Base-by-base conservation (phyloP, 495 filamentous ascomycete genomes). In the Platismatia glauca region DNA sequence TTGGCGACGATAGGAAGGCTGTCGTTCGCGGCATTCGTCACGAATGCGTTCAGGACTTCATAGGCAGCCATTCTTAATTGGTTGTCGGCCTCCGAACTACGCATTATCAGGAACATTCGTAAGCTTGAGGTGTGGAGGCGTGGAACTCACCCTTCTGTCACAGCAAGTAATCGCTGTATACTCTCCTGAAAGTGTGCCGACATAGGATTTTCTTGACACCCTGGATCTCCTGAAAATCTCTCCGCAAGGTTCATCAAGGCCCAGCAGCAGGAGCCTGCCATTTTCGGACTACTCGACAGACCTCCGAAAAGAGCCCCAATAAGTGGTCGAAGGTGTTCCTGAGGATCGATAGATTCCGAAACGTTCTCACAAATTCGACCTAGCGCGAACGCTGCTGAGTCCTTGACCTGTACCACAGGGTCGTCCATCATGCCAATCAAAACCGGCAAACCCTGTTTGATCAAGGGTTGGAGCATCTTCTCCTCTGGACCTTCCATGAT, bases 401-500 rank as follows among this genome's bases (percentile, higher is more conserved):
- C 94, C 74, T 91, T 89, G 65, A 98, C 94, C 66, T 91, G 87
- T 55, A 97, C 77, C 20, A 87, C 88, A 64, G 75, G 81, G 71
- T 98, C 94, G 57, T 93, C 84, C 95, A 98, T 97, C 94, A 97
- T 97, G 61, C 78, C 84, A 66, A 97, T 89, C 59, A 98, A 79
- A 39, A 96, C 89, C 44, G 86, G 85, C 63, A 97, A 81, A 53
- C 90, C 95, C 71, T 96, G 91, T 78, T 96, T 96, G 72, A 98
- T 88, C 59, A 97, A 82, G 39, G 91, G 91, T 65, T 94, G 90
- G 60, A 98, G 77, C 46, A 89, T 77, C 72, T 86, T 89, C 71
- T 92, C 88, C 46, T 97, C 92, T 1, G 94, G 94, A 27, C 94
- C 94, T 70, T 97, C 94, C 94, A 98, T 97, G 65, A 98, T 97